Evolutionary conservation across 805 yeast genomes (phyloP), one percentile per base, ranked within the genome.

Genomic region (Yarrowia sp.): DNA sequence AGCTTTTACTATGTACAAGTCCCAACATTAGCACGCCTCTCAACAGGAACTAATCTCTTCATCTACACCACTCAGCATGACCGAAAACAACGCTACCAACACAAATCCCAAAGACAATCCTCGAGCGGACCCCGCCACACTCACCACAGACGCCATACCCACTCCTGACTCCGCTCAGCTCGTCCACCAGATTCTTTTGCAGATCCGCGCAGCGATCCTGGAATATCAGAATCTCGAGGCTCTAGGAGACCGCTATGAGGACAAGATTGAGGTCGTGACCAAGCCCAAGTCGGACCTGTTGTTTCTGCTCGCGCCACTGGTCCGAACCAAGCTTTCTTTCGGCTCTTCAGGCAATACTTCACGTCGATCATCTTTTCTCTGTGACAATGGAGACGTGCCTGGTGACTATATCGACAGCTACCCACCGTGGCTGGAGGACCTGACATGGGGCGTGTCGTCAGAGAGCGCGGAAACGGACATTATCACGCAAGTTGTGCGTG

Each of bases 121-220:
- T 14, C 14, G 39, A 1, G 14, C 28, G 7, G 15, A 17, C 39
- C n/a, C 39, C 4, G 18, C 22, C 41, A 17, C n/a, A n/a, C n/a
- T 15, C 28, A 10, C 39, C 55, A 5, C 41, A 48, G 41, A 48
- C 13, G 10, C 38, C 22, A 31, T 55, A 4, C 39, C 47, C 4
- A 11, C n/a, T 3, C 61, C 61, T 1, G 61, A 55, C 47, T 45
- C 47, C 31, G 47, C 61, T 15, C 61, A 39, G 5, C 47, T 55
- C 13, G 61, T 41, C 31, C 61, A 55, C 31, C 47, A 55, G 17
- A 55, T 32, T 10, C 31, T 55, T 11, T 13, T 41, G 47, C 61
- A 55, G 45, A 55, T 55, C 47, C 61, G 61, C 47, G 61, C 61
- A 41, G 61, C 61, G 47, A 55, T 55, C 45, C 61, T 55, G 33